Evolutionary conservation across 2,329 filamentous ascomycete genomes (phyloP), one percentile per base, ranked within the genome.

Genomic region (Aspergillus pseudonomiae): DNA sequence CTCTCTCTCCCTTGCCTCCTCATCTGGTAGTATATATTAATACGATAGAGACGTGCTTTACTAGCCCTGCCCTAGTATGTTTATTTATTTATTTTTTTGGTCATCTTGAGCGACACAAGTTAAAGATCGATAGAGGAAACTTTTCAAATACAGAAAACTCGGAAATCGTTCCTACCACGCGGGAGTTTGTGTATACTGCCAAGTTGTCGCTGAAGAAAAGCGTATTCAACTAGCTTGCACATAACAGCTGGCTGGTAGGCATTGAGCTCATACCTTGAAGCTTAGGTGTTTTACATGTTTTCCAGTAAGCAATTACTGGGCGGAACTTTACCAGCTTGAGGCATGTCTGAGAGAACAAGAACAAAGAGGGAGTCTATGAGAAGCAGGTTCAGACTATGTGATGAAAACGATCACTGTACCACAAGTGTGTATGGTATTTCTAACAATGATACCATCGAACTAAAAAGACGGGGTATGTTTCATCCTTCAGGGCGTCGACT

Each of bases 31-130:
- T 30, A 43, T 28, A 39, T 59, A 19, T 53, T 43, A 43, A 59
- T 59, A 30, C 48, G 48, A 52, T 52, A 52, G 24, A 59, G 28
- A 34, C 26, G 6, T 46, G 30, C 28, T 50, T 59, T 52, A 24
- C 56, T 32, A 9, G 11, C 56, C 24, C 28, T 43, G 36, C 57
- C 57, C 28, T 4, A n/a, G 10, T 21, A 24, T 56, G 60, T 63
- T 46, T 28, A 28, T 28, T 28, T 28, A 24, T 28, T 28, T 4
- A 59, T 45, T 61, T 71, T 71, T 62, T 68, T 65, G 21, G 21
- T 28, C 6, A 28, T n/a, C 26, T 50, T 19, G 26, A 30, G 46
- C 12, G 4, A 14, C 14, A 26, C 12, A 30, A 28, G 16, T 21
- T 52, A 28, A 52, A 32, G 48, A 52, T 52, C 7, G 10, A 52